Percentiles rank a stretch among this genome's conserved stretches.
phyloP scores from a whole-genome alignment of 257 asterid species.

The Lycium barbarum region DNA sequence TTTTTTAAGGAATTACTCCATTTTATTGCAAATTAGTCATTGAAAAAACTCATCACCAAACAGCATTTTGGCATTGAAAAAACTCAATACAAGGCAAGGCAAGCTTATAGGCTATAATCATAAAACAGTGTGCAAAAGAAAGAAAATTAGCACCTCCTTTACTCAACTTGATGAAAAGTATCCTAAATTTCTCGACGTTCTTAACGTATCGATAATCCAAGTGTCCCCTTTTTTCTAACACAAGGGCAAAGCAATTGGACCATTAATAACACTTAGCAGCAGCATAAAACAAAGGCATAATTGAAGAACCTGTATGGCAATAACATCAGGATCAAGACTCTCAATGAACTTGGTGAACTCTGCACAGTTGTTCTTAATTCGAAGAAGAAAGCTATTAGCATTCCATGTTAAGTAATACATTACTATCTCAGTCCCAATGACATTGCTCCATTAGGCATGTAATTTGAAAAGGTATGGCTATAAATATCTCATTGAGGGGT shows the following conservation, averaged over 20 bases:
- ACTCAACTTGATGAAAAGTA: background rate
- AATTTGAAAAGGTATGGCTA: no score
- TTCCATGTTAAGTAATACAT: slow-evolving; percentile 61
- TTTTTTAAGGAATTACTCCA: slow-evolving; percentile 1
- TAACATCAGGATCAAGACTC: slow-evolving; percentile 82
- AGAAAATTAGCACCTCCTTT: background rate
- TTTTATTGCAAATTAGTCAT: background rate
- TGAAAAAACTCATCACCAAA: background rate
- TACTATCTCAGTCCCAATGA: no score
- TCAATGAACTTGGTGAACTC: slow-evolving; percentile 75
- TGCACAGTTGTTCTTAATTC: slow-evolving; percentile 78
- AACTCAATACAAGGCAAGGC: background rate
- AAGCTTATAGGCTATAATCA: background rate
- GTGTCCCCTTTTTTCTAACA: background rate
- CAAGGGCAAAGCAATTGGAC: background rate
- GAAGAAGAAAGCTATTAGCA: slow-evolving; percentile 81
- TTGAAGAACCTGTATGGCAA: slow-evolving; percentile 77
- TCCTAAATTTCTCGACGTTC: background rate
- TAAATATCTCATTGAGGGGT: no score
- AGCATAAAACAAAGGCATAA: background rate
- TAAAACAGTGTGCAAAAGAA: background rate
- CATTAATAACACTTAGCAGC: no score
- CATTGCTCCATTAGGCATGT: no score
- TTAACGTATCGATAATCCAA: background rate
- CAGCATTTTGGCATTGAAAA: background rate